Percentiles rank a stretch among this genome's conserved stretches.
Evolutionary conservation across 1,139 yeast species (phyloP).

Genomic region (Sugiyamaella japonica): DNA sequence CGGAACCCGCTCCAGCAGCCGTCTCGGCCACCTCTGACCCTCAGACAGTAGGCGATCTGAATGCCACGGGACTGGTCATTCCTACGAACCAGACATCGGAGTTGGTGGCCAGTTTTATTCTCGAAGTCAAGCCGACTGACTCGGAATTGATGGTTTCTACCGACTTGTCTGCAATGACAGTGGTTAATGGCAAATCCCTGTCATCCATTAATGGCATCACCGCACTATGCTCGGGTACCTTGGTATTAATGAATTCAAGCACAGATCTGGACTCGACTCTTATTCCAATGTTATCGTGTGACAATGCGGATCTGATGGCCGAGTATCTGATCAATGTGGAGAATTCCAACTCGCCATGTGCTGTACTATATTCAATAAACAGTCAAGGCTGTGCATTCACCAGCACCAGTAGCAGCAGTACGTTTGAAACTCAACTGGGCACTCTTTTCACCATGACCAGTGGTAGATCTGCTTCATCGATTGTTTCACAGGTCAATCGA

Average conservation of each 20-base stretch:
- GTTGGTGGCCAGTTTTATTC: constrained; percentile 22
- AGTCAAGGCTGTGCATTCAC: constrained; percentile 34
- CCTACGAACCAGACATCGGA: constrained; percentile 27
- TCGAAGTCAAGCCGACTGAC: constrained; percentile 22
- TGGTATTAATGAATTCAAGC: constrained; percentile 23
- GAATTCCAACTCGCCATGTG: constrained; percentile 35
- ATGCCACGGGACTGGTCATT: constrained; percentile 25
- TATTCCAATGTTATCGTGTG: constrained; percentile 38
- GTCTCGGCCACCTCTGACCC: constrained; percentile 16
- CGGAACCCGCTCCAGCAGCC: constrained; percentile 9
- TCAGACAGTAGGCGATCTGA: constrained; percentile 22
- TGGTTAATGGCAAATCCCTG: constrained; percentile 28
- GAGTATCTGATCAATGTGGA: constrained; percentile 30
- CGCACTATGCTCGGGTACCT: constrained; percentile 32
- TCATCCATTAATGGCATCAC: constrained; percentile 26
- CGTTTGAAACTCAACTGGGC: constrained; percentile 35
- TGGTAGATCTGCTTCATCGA: constrained; percentile 28
- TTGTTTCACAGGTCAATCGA: constrained; percentile 29
- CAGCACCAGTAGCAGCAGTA: constrained; percentile 22
- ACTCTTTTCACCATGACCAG: constrained; percentile 36
- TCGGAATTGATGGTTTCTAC: constrained; percentile 25
- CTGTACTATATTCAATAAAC: constrained; percentile 34
- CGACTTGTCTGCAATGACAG: constrained; percentile 32
- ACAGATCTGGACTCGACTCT: constrained; percentile 26
- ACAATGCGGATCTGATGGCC: constrained; percentile 31